Conservation (phyloP, 345 rosid genomes). For the Aegle marmelos region DNA sequence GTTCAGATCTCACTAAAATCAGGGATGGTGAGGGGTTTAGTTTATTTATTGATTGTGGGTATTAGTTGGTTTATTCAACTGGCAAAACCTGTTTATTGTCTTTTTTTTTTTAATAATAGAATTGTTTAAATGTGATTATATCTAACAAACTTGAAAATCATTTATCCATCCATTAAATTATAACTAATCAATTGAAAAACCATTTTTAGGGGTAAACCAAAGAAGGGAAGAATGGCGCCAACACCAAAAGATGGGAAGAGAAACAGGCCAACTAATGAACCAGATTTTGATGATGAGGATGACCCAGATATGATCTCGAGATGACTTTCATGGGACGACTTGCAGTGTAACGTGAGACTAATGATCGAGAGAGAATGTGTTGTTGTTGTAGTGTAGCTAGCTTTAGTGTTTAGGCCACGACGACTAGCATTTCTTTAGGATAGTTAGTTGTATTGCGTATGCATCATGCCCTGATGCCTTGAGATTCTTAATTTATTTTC, state of each 20-base stretch:
- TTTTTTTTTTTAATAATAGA: too few species aligned
- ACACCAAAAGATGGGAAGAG: slow-evolving; percentile 33
- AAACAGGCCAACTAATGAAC: slow-evolving; percentile 30
- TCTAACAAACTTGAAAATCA: neutral
- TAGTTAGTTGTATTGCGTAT: neutral
- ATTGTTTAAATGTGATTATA: neutral
- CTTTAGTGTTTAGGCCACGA: neutral
- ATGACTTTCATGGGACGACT: neutral
- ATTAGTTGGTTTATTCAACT: neutral
- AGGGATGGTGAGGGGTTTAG: neutral
- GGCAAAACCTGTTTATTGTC: neutral
- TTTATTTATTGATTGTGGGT: neutral
- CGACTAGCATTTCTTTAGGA: neutral
- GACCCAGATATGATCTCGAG: slow-evolving; percentile 34
- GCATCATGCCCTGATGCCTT: neutral
- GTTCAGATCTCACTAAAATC: neutral
- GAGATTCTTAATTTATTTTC: slow-evolving; percentile 5
- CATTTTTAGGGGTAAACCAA: slow-evolving; percentile 40
- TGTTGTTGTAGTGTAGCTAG: neutral
- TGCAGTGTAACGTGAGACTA: neutral
- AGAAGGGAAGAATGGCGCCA: slow-evolving; percentile 31
- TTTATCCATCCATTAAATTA: neutral
- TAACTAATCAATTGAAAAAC: neutral
- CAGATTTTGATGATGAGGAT: slow-evolving; percentile 41
- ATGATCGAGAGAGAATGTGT: neutral